A percentile compares a stretch with the other conserved stretches of the same genome.
These are phyloP conservation scores for Gracilaria gracilis DNA, from an alignment of 23 red algal species.

Conservation along the genomic window DNA sequence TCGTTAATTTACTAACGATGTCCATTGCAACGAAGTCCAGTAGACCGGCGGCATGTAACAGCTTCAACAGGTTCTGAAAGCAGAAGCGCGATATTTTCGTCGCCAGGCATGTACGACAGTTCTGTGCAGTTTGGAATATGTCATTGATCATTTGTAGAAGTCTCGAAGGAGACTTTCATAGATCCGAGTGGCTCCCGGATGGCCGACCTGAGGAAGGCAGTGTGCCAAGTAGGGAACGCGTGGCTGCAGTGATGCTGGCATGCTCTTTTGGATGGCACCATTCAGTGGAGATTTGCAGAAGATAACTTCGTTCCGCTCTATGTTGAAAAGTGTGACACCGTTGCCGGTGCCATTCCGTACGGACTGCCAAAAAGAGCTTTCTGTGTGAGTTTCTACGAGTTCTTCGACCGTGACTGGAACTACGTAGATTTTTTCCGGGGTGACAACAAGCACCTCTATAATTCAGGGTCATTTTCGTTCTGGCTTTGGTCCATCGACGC, in stretches of 20 bases:
- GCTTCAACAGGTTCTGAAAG: slow-evolving; percentile 16
- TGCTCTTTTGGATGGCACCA: slow-evolving; percentile 31
- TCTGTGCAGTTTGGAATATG: neutral
- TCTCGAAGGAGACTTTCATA: slow-evolving; percentile 14
- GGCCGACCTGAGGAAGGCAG: too few relatives aligned
- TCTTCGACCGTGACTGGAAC: too few relatives aligned
- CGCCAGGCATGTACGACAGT: neutral
- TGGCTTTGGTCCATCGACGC: too few relatives aligned
- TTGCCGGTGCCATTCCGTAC: neutral
- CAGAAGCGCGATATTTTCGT: neutral
- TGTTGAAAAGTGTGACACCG: neutral
- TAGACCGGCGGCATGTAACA: slow-evolving; percentile 15
- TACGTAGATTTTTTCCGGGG: too few relatives aligned
- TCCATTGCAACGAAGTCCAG: slow-evolving; percentile 39
- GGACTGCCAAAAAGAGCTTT: too few relatives aligned
- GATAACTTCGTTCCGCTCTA: slow-evolving; percentile 14
- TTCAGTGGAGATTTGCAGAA: neutral
- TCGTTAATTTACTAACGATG: slow-evolving; percentile 28
- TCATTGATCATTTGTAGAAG: slow-evolving; percentile 50
- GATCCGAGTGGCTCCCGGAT: too few relatives aligned
- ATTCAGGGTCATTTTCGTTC: too few relatives aligned
- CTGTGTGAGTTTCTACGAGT: too few relatives aligned
- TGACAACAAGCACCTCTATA: too few relatives aligned
- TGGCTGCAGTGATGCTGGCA: neutral
- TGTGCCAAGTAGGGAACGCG: too few relatives aligned